Evolutionary conservation across 257 asterid genomes (phyloP).

Genomic region (Solanum medicagineum): DNA sequence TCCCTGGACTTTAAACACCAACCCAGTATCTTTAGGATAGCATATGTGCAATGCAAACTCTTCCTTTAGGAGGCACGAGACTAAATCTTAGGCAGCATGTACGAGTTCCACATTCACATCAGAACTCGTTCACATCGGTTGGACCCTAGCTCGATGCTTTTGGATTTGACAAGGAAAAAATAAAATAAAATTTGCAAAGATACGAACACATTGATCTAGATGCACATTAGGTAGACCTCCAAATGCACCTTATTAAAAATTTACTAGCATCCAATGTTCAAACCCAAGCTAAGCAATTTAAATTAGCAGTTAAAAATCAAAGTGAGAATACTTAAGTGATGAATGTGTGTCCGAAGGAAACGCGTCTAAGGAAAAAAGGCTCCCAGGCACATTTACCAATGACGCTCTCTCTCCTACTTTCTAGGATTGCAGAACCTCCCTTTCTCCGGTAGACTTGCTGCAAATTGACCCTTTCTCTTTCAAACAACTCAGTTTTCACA

Average conservation of each 20-base stretch:
- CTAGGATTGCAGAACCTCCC: too few species aligned
- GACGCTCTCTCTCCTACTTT: too few species aligned
- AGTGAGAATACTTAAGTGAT: neutral
- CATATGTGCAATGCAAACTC: neutral
- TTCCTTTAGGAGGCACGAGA: neutral
- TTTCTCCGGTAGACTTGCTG: too few species aligned
- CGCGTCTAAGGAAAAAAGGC: neutral
- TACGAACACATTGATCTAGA: neutral
- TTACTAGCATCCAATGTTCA: neutral
- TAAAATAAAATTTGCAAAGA: neutral
- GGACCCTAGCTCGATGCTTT: neutral
- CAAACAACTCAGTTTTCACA: too few species aligned
- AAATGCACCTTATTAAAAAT: neutral
- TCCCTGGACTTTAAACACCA: neutral
- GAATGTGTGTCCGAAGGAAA: neutral
- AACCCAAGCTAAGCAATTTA: neutral
- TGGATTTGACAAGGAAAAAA: neutral
- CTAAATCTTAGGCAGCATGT: neutral
- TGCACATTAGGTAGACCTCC: neutral
- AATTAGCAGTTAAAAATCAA: neutral
- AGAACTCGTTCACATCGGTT: neutral
- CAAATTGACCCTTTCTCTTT: too few species aligned
- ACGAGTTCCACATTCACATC: neutral
- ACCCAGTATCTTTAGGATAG: neutral
- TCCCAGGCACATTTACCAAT: too few species aligned